Evolutionary conservation across 495 filamentous ascomycete genomes (phyloP), one percentile per base, ranked within the genome.

Genomic region (Xylona heveae): DNA sequence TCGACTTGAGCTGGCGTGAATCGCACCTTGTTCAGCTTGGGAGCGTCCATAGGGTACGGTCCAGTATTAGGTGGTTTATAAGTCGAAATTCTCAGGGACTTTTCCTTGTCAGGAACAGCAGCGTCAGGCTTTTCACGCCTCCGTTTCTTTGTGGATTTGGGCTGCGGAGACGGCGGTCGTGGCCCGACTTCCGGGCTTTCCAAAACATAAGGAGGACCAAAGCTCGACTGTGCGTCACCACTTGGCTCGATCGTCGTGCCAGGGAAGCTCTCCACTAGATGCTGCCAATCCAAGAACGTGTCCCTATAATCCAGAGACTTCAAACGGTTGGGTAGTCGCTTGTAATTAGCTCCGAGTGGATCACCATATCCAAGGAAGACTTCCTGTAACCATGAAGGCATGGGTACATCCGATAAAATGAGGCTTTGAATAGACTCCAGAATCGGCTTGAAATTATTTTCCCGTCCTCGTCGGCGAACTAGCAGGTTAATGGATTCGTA

Each of bases 401-500:
- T 65, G 5, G 79, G 72, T 16, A 90, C 70, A 38, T 92, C 78
- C 2, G 83, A 80, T 18, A 92, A 62, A 3, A 80, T 74, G 17
- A 99, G 66, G 30, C 71, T 78, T 44, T 74, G 74, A 46, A 99
- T 88, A 0, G 83, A 91, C 37, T 92, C 77, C 12, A 99, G 59
- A 13, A 95, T 73, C 6, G 83, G 72, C 44, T 81, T 94, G 66
- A 94, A 99, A 49, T 95, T 99, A 48, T 99, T 99, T 47, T 95
- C 90, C 31, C 83, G 62, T 12, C 78, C 74, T 48, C 71, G 78
- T 33, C 88, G 68, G 21, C 85, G 76, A 19, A 92, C 62, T 30
- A 99, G 50, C 3, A 94, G 59, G 45, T 99, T 95, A 39, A 99
- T 74, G 17, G 61, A 57, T 22, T 88, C 74, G 44, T 94, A 93